Evolutionary conservation across 768 basidiomycete species (phyloP).

Genomic region (Agrocybe praecox): DNA sequence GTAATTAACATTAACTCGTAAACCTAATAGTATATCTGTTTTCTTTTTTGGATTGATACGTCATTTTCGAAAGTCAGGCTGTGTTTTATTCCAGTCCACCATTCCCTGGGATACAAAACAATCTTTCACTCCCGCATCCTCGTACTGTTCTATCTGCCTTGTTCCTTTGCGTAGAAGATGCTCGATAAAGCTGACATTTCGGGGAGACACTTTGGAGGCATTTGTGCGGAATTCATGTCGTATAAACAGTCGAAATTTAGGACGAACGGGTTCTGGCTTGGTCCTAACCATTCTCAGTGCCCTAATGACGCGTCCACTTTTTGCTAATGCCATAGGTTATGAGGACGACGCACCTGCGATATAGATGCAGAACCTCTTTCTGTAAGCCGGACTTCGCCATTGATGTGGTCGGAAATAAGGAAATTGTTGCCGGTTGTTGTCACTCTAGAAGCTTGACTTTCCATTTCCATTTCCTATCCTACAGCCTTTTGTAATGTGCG

Average conservation of each 20-base stretch:
- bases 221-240: conserved; percentile 72
- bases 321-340: not conserved
- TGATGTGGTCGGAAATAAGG: conserved; percentile 6
- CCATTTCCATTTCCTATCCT: not conserved
- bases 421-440: not conserved
- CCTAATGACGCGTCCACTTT: conserved; percentile 33
- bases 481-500: not conserved
- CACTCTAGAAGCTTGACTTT: not conserved
- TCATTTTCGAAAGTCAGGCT: conserved; percentile 4
- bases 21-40: too few species aligned
- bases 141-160: conserved; percentile 71
- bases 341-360: conserved; percentile 37
- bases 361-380: conserved; percentile 52
- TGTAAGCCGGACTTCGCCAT: conserved; percentile 44
- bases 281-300: conserved; percentile 74
- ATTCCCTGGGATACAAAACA: conserved; percentile 77
- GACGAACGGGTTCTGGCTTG: conserved; percentile 61
- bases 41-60: not conserved
- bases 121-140: conserved; percentile 67
- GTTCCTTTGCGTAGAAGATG: conserved; percentile 72
- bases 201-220: conserved; percentile 59
- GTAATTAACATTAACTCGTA: not conserved
- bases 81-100: conserved; percentile 58
- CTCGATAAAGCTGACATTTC: conserved; percentile 71
- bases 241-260: conserved; percentile 69